Percentiles rank a stretch among this genome's conserved stretches.
Conservation (phyloP, 2,329 filamentous ascomycete genomes). For the Verticillium longisporum region DNA sequence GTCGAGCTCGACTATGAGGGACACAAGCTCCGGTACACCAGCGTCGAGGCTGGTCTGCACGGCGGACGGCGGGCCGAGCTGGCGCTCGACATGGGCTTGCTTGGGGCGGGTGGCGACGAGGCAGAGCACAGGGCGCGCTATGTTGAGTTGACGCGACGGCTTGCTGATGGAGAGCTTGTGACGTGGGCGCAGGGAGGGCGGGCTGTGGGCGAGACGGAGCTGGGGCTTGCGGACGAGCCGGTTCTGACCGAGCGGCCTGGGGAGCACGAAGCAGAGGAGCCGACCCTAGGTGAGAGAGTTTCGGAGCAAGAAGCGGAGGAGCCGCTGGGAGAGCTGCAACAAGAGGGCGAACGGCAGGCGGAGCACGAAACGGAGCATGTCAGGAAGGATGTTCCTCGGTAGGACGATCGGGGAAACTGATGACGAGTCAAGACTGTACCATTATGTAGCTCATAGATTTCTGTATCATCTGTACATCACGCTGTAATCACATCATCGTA, state of each 20-base stretch:
- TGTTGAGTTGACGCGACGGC: not conserved
- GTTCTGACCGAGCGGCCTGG: not conserved
- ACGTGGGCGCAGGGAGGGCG: not conserved
- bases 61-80: constrained; percentile 44
- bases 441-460: not conserved
- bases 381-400: not conserved
- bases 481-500: not conserved
- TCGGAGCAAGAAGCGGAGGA: not conserved
- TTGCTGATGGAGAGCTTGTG: not conserved
- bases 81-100: constrained; percentile 28
- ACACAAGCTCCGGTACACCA: constrained; percentile 42
- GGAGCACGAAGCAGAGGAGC: not conserved
- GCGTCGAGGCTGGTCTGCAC: constrained; percentile 43
- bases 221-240: not conserved
- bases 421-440: not conserved
- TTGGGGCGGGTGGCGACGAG: not conserved
- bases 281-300: not conserved
- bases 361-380: not conserved
- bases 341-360: not conserved
- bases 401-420: not conserved
- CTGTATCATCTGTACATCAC: not conserved
- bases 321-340: not conserved
- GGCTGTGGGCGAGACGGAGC: not conserved
- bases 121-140: not conserved
- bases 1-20: constrained; percentile 33